Conservation (phyloP, 495 filamentous ascomycete genomes). For the Penicillium maclennaniae region DNA sequence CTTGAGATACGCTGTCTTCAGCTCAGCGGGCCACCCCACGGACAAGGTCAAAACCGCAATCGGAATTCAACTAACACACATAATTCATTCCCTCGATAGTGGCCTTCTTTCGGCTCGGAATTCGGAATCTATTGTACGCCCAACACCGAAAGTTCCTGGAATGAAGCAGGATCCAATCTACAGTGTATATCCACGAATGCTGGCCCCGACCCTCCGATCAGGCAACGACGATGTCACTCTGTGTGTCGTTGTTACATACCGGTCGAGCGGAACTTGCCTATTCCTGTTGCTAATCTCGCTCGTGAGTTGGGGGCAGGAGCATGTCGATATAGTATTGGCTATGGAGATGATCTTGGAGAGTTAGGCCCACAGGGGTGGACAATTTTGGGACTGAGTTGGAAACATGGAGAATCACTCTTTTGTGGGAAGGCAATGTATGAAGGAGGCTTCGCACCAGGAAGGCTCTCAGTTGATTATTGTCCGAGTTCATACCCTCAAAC, state of each 20-base stretch:
- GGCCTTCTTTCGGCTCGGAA: background rate
- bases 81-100: background rate
- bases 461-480: no score
- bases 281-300: background rate
- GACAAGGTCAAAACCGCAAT: background rate
- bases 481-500: background rate
- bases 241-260: background rate
- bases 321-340: background rate
- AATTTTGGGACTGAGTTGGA: background rate
- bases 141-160: background rate
- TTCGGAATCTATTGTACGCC: background rate
- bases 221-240: background rate
- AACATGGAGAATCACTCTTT: background rate
- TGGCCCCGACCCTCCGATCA: background rate
- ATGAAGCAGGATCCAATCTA: slow-evolving; percentile 8
- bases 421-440: background rate
- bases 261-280: slow-evolving; percentile 6
- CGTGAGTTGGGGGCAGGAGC: background rate
- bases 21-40: background rate
- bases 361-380: background rate
- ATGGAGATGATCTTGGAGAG: background rate
- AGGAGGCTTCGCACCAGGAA: background rate
- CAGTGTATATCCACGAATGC: slow-evolving; percentile 11
- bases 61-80: background rate
- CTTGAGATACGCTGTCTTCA: background rate